Conservation (phyloP, 257 asterid species). For the Jacaranda mimosifolia region DNA sequence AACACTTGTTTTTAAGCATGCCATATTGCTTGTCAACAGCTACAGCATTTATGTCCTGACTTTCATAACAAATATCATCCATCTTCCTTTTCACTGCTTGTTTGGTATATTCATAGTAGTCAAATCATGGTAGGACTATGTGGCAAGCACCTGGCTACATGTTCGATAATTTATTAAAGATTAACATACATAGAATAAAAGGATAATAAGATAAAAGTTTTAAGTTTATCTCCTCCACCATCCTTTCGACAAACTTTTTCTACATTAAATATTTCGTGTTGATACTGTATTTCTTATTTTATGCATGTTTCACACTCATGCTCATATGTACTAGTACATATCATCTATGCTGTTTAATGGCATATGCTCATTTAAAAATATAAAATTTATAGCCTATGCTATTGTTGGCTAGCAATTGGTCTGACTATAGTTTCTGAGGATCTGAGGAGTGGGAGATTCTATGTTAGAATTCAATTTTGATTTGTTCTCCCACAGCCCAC, state of each 20-base stretch:
- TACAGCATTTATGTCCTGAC: background rate
- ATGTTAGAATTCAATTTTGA: background rate
- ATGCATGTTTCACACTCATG: background rate
- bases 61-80: background rate
- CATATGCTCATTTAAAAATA: background rate
- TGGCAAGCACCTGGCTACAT: background rate
- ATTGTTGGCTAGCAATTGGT: background rate
- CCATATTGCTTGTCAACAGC: background rate
- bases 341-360: background rate
- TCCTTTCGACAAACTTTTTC: background rate
- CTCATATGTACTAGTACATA: background rate
- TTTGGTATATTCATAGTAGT: background rate
- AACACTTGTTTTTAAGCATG: background rate
- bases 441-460: background rate
- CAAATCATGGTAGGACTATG: background rate
- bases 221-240: background rate
- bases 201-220: background rate
- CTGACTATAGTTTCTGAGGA: constrained; percentile 3
- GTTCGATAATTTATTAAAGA: background rate
- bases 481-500: background rate
- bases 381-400: background rate
- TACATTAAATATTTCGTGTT: background rate
- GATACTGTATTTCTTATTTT: background rate
- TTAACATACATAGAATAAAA: background rate
- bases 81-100: background rate